Evolutionary conservation across 805 yeast genomes (phyloP).

Genomic region (Metschnikowia anglica): DNA sequence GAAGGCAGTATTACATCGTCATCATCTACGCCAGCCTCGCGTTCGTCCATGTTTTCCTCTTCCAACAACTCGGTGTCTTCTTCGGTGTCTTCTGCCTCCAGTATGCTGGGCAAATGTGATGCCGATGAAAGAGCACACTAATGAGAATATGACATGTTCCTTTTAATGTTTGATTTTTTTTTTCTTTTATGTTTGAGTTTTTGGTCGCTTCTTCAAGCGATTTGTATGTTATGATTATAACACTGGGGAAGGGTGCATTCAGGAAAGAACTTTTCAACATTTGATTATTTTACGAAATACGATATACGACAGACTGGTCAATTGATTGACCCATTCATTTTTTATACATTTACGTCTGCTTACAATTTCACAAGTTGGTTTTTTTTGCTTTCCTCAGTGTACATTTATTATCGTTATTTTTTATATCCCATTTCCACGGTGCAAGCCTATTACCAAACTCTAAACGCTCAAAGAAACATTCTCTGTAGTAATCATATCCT

Average conservation of each 20-base stretch:
- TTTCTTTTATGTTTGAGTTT: conserved; percentile 2
- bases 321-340: not conserved
- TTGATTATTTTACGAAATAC: not conserved
- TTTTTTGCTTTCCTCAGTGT: not conserved
- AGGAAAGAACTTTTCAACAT: not conserved
- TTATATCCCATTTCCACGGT: not conserved
- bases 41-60: conserved; percentile 10
- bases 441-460: conserved; percentile 17
- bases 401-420: not conserved
- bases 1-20: conserved; percentile 8
- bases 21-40: conserved; percentile 9
- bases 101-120: not conserved
- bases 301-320: not conserved
- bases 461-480: conserved; percentile 79
- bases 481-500: conserved; percentile 57
- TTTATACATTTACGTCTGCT: not conserved
- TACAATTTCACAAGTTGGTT: not conserved
- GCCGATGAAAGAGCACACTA: not conserved
- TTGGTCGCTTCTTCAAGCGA: not conserved
- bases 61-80: conserved; percentile 9
- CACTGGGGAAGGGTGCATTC: not conserved
- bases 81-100: conserved; percentile 6
- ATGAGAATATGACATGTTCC: conserved; percentile 5
- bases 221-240: not conserved
- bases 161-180: conserved; percentile 1